These are phyloP conservation scores for Zymoseptoria ardabiliae DNA, from an alignment of 2,329 filamentous ascomycete species.

Conservation along the genomic window DNA sequence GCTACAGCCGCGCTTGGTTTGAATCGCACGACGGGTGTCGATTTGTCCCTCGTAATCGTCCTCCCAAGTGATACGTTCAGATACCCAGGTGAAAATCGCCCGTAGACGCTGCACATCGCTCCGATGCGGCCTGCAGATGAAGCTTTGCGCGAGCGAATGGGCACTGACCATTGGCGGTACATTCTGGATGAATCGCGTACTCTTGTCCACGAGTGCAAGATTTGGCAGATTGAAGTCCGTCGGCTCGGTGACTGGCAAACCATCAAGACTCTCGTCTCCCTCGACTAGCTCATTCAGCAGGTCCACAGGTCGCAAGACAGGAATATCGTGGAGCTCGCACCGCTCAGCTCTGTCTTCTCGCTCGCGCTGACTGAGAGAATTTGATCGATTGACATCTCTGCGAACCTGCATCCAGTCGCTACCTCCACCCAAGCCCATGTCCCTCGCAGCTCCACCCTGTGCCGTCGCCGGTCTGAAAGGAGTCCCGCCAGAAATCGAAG, in stretches of 20 bases:
- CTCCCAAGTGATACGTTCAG: conserved; percentile 93
- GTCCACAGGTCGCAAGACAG: conserved; percentile 81
- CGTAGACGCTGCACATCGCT: conserved; percentile 88
- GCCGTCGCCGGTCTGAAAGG: conserved; percentile 23
- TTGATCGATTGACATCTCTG: conserved; percentile 89
- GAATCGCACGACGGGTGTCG: conserved; percentile 76
- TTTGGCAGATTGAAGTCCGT: conserved; percentile 67
- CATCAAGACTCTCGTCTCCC: conserved; percentile 83
- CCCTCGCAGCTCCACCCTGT: conserved; percentile 45
- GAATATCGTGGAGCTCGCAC: conserved; percentile 90
- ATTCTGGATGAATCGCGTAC: conserved; percentile 73
- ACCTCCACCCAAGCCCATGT: conserved; percentile 59
- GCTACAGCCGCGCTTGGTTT: conserved; percentile 73
- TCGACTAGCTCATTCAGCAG: conserved; percentile 77
- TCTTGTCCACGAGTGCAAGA: conserved; percentile 86
- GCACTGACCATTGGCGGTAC: conserved; percentile 77
- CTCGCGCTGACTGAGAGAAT: conserved; percentile 85
- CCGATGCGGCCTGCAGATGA: conserved; percentile 87
- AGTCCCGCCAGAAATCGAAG: conserved; percentile 48
- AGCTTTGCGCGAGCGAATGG: conserved; percentile 75
- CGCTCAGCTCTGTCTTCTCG: conserved; percentile 75
- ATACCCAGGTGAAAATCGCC: conserved; percentile 95
- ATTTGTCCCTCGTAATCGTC: conserved; percentile 83
- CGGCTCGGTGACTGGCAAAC: conserved; percentile 71
- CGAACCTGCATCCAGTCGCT: conserved; percentile 97